Conservation (phyloP, 495 filamentous ascomycete species). For the Neurospora sp. region DNA sequence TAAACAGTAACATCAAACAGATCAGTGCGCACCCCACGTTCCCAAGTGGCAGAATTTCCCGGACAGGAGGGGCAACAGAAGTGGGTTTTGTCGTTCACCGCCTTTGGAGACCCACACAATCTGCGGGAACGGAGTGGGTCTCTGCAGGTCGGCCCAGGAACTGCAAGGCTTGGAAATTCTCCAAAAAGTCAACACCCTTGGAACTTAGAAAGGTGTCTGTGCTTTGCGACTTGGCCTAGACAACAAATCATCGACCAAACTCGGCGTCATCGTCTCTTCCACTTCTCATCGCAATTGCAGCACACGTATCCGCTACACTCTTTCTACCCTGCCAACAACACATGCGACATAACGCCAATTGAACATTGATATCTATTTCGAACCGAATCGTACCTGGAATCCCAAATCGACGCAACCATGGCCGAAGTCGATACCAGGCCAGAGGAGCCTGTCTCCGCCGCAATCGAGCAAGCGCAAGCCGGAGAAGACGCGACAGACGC, state of each 20-base stretch:
- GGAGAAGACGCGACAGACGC: constrained; percentile 1
- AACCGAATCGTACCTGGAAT: background rate
- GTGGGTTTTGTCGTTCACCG: constrained; percentile 8
- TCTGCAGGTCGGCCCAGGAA: background rate
- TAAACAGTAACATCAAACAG: background rate
- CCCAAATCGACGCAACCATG: constrained; percentile 1
- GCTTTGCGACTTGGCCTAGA: background rate
- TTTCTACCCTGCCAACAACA: background rate
- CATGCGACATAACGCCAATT: background rate
- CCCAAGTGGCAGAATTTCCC: constrained; percentile 22
- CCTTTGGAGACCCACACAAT: constrained; percentile 1
- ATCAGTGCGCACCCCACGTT: constrained; percentile 19
- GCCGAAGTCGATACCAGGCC: constrained; percentile 10
- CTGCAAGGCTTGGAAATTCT: background rate
- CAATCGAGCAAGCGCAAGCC: background rate
- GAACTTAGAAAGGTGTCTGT: background rate
- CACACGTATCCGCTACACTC: background rate
- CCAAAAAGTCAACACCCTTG: background rate
- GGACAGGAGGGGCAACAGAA: constrained; percentile 13
- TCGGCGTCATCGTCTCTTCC: background rate
- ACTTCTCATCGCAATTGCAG: background rate
- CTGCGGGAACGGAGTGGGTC: background rate
- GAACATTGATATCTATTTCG: background rate
- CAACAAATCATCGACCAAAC: background rate
- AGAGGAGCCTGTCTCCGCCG: constrained; percentile 3